phyloP scores from a whole-genome alignment of 345 rosid species.

The Salix udensis region DNA sequence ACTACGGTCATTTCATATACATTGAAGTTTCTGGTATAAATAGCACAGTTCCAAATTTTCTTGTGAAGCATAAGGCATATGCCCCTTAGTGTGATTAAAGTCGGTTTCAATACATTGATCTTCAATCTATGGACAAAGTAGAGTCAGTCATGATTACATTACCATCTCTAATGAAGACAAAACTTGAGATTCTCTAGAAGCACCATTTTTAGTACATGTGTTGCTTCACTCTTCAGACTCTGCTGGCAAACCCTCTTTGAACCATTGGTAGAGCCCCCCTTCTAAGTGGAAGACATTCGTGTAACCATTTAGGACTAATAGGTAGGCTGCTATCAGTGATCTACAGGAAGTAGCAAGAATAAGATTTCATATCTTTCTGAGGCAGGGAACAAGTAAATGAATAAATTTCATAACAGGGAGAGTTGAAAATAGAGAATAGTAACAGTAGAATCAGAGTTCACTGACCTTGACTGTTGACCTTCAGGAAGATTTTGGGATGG shows the following conservation, averaged over 20 bases:
- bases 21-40: background rate
- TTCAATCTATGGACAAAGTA: background rate
- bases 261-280: constrained; percentile 85
- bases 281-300: constrained; percentile 80
- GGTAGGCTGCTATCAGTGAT: constrained; percentile 94
- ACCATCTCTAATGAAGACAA: constrained; percentile 11
- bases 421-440: background rate
- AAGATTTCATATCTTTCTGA: background rate
- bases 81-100: background rate
- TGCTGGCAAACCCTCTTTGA: constrained; percentile 75
- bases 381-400: background rate
- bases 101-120: background rate
- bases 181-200: constrained; percentile 28
- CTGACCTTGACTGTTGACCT: constrained; percentile 90
- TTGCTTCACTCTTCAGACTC: constrained; percentile 46
- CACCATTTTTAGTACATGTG: constrained; percentile 3
- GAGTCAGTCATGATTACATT: constrained; percentile 5
- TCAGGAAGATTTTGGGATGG: constrained; percentile 88
- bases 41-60: background rate
- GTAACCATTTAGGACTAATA: constrained; percentile 83
- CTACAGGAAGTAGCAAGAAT: constrained; percentile 39
- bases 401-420: background rate
- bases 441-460: background rate
- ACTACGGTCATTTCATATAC: background rate
- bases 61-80: background rate